Evolutionary conservation across 2,329 filamentous ascomycete species (phyloP).

Genomic region (Paradendryphiella salina): DNA sequence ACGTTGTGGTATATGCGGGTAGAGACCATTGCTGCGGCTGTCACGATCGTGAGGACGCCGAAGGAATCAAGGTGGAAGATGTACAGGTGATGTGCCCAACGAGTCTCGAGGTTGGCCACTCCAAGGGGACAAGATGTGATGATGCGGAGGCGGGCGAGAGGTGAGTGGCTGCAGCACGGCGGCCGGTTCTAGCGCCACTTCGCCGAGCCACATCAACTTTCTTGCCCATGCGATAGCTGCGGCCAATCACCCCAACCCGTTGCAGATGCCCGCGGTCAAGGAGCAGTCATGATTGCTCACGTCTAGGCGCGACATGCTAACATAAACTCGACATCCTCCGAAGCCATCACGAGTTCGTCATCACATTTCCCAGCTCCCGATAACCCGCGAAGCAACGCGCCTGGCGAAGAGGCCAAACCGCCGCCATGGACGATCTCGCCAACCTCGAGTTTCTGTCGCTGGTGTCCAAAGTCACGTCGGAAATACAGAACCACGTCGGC

Average conservation of each 20-base stretch:
- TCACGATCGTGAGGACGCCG: not conserved
- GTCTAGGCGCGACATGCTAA: not conserved
- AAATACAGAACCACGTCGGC: conserved; percentile 91
- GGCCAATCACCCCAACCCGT: not conserved
- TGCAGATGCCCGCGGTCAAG: not conserved
- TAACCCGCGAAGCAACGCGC: conserved; percentile 4
- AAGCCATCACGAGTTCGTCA: not conserved
- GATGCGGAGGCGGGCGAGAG: conserved; percentile 23
- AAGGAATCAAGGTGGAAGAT: conserved; percentile 2
- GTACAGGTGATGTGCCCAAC: conserved; percentile 1
- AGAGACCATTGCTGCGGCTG: conserved; percentile 15
- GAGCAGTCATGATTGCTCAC: not conserved
- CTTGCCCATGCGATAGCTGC: conserved; percentile 6
- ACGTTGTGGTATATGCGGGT: conserved; percentile 19
- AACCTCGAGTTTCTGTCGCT: conserved; percentile 91
- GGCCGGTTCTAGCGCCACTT: conserved; percentile 16
- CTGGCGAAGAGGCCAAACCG: conserved; percentile 4
- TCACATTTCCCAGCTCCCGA: not conserved
- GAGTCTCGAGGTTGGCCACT: conserved; percentile 3
- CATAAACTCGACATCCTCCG: not conserved
- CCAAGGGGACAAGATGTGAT: conserved; percentile 7
- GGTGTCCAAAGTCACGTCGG: conserved; percentile 90
- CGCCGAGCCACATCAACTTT: conserved; percentile 20
- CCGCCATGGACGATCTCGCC: conserved; percentile 81
- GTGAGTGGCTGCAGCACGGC: conserved; percentile 27